Conservation (phyloP, 169 alveolate genomes). For the Plasmodium ovale region DNA sequence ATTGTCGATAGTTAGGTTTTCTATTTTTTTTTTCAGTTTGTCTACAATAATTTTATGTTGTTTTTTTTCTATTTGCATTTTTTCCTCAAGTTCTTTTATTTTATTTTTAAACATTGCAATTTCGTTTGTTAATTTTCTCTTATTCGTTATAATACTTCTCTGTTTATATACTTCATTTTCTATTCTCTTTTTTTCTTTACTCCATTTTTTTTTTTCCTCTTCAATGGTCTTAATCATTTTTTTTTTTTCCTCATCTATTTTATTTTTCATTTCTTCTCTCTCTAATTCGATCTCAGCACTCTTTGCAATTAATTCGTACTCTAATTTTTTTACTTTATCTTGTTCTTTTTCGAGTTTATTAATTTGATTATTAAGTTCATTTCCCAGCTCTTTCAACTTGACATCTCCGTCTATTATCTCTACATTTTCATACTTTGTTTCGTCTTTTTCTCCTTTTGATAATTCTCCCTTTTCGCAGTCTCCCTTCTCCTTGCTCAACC, state of each 20-base stretch:
- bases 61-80: constrained; percentile 39
- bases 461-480: neutral
- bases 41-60: constrained; percentile 65
- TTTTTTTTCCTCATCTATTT: constrained; percentile 71
- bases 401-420: constrained; percentile 3
- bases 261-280: constrained; percentile 77
- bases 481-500: neutral
- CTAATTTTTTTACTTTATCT: constrained; percentile 67
- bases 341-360: constrained; percentile 64
- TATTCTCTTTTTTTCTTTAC: constrained; percentile 71
- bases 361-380: constrained; percentile 54
- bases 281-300: constrained; percentile 77
- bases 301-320: constrained; percentile 75
- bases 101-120: constrained; percentile 73
- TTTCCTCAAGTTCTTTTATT: constrained; percentile 70
- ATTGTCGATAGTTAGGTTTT: constrained; percentile 36
- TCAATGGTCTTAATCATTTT: constrained; percentile 61
- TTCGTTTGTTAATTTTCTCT: constrained; percentile 73
- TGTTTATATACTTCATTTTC: constrained; percentile 75
- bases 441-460: neutral
- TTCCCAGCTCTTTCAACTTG: constrained; percentile 29
- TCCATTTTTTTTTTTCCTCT: constrained; percentile 77
- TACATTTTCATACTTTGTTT: neutral
- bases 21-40: constrained; percentile 52
- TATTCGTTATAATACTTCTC: constrained; percentile 50